Evolutionary conservation across 2,329 filamentous ascomycete genomes (phyloP), one percentile per base, ranked within the genome.

Genomic region (Fusarium anthophilum): DNA sequence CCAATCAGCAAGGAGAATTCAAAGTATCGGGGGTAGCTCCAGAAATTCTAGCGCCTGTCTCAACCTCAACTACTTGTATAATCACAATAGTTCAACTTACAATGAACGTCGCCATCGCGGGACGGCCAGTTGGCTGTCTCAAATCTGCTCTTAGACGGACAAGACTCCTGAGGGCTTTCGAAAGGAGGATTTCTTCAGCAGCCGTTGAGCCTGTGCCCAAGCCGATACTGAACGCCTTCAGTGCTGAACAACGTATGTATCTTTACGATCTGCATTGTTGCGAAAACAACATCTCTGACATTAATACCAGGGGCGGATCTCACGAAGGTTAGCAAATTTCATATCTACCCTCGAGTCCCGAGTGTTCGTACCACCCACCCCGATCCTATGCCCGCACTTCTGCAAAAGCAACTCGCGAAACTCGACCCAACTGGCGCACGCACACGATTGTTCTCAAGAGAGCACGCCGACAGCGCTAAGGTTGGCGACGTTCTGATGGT

Each of bases 401-500:
- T 91, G 76, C 82, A 87, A 58, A 84, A 89, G 63, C 94, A 97
- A 84, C 88, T 97, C 79, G 81, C 87, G 45, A 83, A 88, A 47
- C 93, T 98, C 79, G 96, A 99, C 84, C 94, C 95, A 9, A 94
- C 91, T 3, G 95, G 95, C 56, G 91, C 93, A 59, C 93, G 96
- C 70, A 92, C 91, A 48, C 90, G 91, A 38, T 91, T 99, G 65
- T 98, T 99, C 86, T 90, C 91, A 75, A 90, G 89, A 76, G 84
- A 88, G 60, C 97, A 96, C 83, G 89, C 89, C 38, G 94, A 98
- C 82, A 90, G 91, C 78, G 94, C 92, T 63, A 92, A 93, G 78
- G 90, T 93, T 4, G 96, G 96, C 79, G 96, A 99, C 83, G 94
- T 99, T 74, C 88, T 99, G 41, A 94, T 97, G 78, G 94, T 98